Conservation (phyloP, 306 rosid species). For the Carpinus fangiana region DNA sequence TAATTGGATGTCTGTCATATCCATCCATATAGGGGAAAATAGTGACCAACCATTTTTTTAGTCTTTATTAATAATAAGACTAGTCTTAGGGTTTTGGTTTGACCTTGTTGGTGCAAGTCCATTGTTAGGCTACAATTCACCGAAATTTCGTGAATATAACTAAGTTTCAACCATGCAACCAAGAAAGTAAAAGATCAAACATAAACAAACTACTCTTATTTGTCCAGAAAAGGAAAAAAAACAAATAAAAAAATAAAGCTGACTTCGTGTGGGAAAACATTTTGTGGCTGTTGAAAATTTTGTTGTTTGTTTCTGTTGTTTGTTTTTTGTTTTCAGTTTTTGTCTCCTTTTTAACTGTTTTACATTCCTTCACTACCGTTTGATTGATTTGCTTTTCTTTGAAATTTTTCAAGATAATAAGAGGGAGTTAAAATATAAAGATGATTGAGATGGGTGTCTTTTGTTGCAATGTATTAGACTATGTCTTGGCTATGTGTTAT, state of each 20-base stretch:
- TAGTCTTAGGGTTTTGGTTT: background rate
- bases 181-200: background rate
- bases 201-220: background rate
- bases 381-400: too few relatives aligned
- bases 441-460: background rate
- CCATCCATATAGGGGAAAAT: background rate
- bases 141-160: conserved; percentile 10
- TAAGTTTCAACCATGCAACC: conserved; percentile 29
- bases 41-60: conserved; percentile 14
- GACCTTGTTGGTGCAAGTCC: conserved; percentile 10
- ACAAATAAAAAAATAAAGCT: background rate
- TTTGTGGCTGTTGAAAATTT: background rate
- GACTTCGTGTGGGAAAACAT: background rate
- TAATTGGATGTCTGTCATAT: background rate
- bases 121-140: conserved; percentile 3
- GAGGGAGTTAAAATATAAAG: background rate
- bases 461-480: background rate
- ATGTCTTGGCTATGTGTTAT: background rate
- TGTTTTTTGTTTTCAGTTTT: background rate
- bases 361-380: too few relatives aligned
- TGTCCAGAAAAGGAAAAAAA: background rate
- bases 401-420: background rate
- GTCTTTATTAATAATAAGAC: too few relatives aligned
- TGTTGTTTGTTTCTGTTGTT: background rate
- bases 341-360: background rate